Evolutionary conservation across 768 basidiomycete species (phyloP).

Genomic region (Lentinula aciculospora): DNA sequence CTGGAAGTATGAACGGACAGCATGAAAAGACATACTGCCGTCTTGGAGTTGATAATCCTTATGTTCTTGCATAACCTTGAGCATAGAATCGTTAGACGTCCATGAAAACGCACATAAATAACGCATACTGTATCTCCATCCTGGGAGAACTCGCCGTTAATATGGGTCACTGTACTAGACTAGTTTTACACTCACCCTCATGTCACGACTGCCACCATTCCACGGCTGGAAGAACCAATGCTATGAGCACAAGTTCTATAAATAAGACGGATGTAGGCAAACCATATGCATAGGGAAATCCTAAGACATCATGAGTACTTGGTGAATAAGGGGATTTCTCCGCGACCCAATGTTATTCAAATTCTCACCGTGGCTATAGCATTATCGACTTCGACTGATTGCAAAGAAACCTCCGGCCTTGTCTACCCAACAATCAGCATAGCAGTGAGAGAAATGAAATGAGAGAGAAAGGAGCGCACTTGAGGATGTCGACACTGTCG

Average conservation of each 20-base stretch:
- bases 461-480: neutral
- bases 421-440: neutral
- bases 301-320: too few relatives aligned
- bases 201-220: too few relatives aligned
- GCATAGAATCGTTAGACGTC: neutral
- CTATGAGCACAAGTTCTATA: too few relatives aligned
- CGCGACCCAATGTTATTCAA: too few relatives aligned
- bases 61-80: neutral
- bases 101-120: neutral
- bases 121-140: neutral
- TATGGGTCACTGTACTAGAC: too few relatives aligned
- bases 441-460: neutral
- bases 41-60: neutral
- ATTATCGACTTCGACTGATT: neutral
- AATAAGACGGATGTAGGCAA: too few relatives aligned
- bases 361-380: too few relatives aligned
- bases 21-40: neutral
- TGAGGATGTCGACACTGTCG: neutral
- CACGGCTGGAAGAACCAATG: too few relatives aligned
- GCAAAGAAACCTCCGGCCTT: neutral
- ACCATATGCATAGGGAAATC: too few relatives aligned
- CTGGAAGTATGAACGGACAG: neutral
- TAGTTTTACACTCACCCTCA: too few relatives aligned
- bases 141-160: neutral
- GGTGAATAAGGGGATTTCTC: too few relatives aligned